Base-by-base conservation (phyloP, 2,329 filamentous ascomycete genomes). In the Colletotrichum higginsianum region DNA sequence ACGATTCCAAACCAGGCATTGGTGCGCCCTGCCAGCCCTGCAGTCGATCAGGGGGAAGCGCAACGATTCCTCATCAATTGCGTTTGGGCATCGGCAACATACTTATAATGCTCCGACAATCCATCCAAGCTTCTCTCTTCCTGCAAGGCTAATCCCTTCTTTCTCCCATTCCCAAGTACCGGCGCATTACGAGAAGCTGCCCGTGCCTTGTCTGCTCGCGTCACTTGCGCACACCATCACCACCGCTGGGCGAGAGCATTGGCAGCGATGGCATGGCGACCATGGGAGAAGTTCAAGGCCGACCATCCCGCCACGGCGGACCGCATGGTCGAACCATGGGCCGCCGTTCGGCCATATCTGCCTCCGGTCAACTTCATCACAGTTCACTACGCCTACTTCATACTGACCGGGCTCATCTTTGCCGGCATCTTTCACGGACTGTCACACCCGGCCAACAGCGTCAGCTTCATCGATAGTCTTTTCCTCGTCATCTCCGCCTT, bases 401-500 rank as follows among this genome's bases (percentile, higher is more conserved):
- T 92, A 71, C 68, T 81, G 7, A 86, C 86, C 13, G 86, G 84
- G 62, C 77, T 93, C 9, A 30, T 91, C 21, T 84, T 83, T 64
- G 90, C 90, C n/a, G 74, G 88, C 68, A 86, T 93, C 61, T 91
- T 93, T 76, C 93, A 87, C 86, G 85, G 84, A 11, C 83, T 86
- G 0, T 89, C 88, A 0, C 84, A 83, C 2, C 87, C 88, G 1
- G 77, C 80, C n/a, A 78, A 81, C 65, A 87, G 84, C 72, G 83
- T 93, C 58, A 80, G 82, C 55, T 94, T 91, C 79, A 86, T 86
- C 49, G 91, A 94, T 76, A 86, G 88, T 15, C 79, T 94, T n/a
- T 94, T 93, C 78, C 80, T 93, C 61, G 87, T 88, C 62, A 85
- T 91, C 52, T 92, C 89, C 67, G 90, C 91, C 52, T 90, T 93